Evolutionary conservation across 148 eudicot genomes (phyloP), one percentile per base, ranked within the genome.

Genomic region (Nepenthes gracilis): DNA sequence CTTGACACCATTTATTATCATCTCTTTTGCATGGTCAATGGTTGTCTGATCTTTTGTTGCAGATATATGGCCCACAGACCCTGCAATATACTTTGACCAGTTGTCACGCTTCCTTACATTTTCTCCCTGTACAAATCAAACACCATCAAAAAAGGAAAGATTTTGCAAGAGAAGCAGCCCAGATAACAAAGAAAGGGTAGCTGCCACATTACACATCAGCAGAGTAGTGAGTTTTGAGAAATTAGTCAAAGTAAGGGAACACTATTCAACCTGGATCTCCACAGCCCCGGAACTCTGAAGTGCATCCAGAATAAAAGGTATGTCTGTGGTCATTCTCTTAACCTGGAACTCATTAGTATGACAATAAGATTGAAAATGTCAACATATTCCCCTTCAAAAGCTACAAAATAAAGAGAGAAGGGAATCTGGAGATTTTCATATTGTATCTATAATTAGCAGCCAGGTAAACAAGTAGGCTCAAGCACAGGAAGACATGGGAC

Each of bases 321-420:
- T 72, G 65, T 93, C 95, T 33, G 86, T 74, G 62, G 78, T 77
- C 98, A 88, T 93, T 43, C 66, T 77, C 79, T 88, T 88, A 68
- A 93, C 87, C 98, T 93, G 82, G 68, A 78, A 66, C 51, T 32
- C 59, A 72, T 47, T 47, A 23, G 47, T 23, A 23, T 23, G 23
- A 23, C 23, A 47, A 63, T 1, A 56, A 47, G 34, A 54, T 9
- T 38, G 40, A 11, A 45, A 56, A 47, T 33, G 33, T 65, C 33
- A n/a, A 2, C 68, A 2, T 2, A 15, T 33, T 33, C 34, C 6
- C 4, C 59, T 32, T 8, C 49, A 34, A 33, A 54, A 63, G 47
- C 36, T 14, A 50, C 36, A 63, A 35, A 61, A n/a, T 2, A 13
- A 23, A 32, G 45, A 47, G 8, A 2, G 6, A 10, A 47, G 48